phyloP scores from a whole-genome alignment of 2,329 filamentous ascomycete genomes.

The Penicillium occitanis region DNA sequence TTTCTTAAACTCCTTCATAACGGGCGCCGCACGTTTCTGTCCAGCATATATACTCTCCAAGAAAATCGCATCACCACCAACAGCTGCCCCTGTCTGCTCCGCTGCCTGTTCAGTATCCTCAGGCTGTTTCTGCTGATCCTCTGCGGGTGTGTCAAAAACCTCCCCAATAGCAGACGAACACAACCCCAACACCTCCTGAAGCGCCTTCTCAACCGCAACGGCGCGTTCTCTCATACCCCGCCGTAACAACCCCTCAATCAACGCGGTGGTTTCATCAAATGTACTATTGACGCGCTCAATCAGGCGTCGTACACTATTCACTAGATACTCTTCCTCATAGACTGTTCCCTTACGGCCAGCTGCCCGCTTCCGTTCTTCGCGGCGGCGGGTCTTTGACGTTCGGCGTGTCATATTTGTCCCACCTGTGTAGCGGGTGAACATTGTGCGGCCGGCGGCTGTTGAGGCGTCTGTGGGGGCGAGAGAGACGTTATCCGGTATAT shows the following conservation, averaged over 20 bases:
- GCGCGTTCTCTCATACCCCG: conserved; percentile 87
- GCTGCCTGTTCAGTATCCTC: conserved; percentile 22
- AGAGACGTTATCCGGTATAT: conserved; percentile 89
- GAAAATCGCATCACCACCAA: conserved; percentile 37
- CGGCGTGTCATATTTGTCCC: conserved; percentile 62
- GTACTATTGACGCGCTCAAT: conserved; percentile 77
- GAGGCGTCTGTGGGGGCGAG: conserved; percentile 81
- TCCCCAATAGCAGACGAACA: conserved; percentile 68
- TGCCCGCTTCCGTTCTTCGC: conserved; percentile 93
- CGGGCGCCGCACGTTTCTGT: conserved; percentile 46
- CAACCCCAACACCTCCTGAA: conserved; percentile 70
- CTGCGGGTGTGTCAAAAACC: conserved; percentile 58
- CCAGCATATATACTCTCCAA: conserved; percentile 43
- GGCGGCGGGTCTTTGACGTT: conserved; percentile 80
- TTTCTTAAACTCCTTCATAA: conserved; percentile 51
- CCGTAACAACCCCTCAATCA: conserved; percentile 75
- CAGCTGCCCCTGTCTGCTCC: conserved; percentile 16
- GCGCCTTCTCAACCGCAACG: conserved; percentile 69
- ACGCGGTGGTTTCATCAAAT: conserved; percentile 67
- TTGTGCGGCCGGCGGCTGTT: conserved; percentile 72
- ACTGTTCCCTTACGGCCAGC: conserved; percentile 94
- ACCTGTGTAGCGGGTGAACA: conserved; percentile 91
- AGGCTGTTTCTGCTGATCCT: conserved; percentile 25
- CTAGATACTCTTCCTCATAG: conserved; percentile 96
- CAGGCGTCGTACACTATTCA: conserved; percentile 79